These are phyloP conservation scores for Tetrapisispora phaffii DNA, from an alignment of 805 yeast species.

Conservation along the genomic window DNA sequence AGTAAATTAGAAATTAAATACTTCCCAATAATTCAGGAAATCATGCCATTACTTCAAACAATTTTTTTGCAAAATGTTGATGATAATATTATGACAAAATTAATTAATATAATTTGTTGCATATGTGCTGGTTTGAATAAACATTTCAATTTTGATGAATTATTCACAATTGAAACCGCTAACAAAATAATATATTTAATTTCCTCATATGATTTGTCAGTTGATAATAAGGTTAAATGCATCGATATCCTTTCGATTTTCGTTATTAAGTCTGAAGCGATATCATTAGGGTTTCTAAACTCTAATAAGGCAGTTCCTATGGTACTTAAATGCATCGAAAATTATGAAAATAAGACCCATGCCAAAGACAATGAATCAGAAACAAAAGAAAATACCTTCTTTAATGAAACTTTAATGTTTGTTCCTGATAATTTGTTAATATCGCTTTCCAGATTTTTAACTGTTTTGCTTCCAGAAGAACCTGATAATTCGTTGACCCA, in stretches of 20 bases:
- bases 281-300: background rate
- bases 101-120: constrained; percentile 20
- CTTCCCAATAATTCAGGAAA: constrained; percentile 41
- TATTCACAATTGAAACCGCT: constrained; percentile 27
- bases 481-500: constrained; percentile 19
- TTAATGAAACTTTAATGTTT: constrained; percentile 65
- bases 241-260: constrained; percentile 36
- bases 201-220: constrained; percentile 22
- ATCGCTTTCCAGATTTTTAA: constrained; percentile 45
- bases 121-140: constrained; percentile 18
- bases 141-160: constrained; percentile 12
- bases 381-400: constrained; percentile 21
- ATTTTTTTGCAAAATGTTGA: constrained; percentile 49
- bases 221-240: constrained; percentile 27
- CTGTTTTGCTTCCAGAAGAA: constrained; percentile 46
- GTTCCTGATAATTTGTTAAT: constrained; percentile 58
- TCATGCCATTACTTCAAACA: constrained; percentile 38
- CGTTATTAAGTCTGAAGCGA: constrained; percentile 15
- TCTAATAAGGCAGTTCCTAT: constrained; percentile 9
- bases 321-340: constrained; percentile 41
- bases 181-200: constrained; percentile 25
- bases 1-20: constrained; percentile 36
- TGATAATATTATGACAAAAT: constrained; percentile 14
- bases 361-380: background rate
- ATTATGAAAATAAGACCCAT: constrained; percentile 33